Evolutionary conservation across 305 asterid genomes (phyloP).

Genomic region (Andrographis paniculata): DNA sequence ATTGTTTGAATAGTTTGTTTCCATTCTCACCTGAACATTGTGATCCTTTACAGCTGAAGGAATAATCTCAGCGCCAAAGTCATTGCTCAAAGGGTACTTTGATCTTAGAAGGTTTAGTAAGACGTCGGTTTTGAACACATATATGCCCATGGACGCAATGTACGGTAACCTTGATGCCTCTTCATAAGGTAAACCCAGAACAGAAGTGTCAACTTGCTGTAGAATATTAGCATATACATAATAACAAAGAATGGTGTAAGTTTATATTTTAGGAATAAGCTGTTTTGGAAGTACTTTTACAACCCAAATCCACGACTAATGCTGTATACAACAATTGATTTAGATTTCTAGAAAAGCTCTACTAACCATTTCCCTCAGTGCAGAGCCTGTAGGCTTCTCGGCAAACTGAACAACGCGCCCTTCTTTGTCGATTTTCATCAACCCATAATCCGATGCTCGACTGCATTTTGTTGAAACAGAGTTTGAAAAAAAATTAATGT

Average conservation of each 20-base stretch:
- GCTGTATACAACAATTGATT: background rate
- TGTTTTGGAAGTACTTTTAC: too few species aligned
- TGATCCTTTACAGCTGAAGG: conserved; percentile 83
- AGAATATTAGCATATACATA: conserved; percentile 14
- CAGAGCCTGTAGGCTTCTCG: conserved; percentile 87
- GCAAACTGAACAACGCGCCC: conserved; percentile 76
- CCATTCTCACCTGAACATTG: conserved; percentile 64
- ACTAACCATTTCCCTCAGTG: conserved; percentile 63
- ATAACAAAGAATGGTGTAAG: too few species aligned
- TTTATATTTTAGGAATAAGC: too few species aligned
- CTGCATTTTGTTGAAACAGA: conserved; percentile 25
- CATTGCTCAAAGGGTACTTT: conserved; percentile 72
- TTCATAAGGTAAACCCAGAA: conserved; percentile 62
- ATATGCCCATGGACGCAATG: conserved; percentile 97
- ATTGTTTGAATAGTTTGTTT: background rate
- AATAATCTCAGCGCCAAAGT: conserved; percentile 92
- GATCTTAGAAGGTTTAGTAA: conserved; percentile 53
- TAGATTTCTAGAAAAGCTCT: background rate
- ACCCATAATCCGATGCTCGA: conserved; percentile 88
- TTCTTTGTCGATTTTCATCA: conserved; percentile 71
- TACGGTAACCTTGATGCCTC: conserved; percentile 59
- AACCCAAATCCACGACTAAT: too few species aligned
- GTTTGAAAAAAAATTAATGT: background rate
- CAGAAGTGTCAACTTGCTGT: conserved; percentile 85
- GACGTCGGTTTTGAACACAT: conserved; percentile 75